Conservation (phyloP, 2,329 filamentous ascomycete genomes). For the Colletotrichum siamense region DNA sequence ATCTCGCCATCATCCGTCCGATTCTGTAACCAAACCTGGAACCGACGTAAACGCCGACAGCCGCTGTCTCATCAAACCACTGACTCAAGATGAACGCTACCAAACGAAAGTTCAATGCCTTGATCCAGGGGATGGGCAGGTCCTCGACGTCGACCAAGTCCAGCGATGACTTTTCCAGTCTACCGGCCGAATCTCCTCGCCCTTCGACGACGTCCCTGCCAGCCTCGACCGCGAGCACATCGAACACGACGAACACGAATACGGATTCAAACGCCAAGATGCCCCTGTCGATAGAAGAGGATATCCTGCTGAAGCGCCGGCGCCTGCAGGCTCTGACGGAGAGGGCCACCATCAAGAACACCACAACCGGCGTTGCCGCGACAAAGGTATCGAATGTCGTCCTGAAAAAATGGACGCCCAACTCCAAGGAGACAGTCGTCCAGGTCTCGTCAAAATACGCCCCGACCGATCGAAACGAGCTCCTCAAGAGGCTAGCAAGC, state of each 20-base stretch:
- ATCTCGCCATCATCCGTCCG: neutral
- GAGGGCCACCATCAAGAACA: conserved; percentile 18
- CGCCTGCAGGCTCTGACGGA: conserved; percentile 40
- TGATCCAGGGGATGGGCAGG: conserved; percentile 69
- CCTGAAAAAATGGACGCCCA: conserved; percentile 44
- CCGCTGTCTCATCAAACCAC: neutral
- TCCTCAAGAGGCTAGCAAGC: conserved; percentile 81
- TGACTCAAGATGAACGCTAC: conserved; percentile 68
- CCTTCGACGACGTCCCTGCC: conserved; percentile 23
- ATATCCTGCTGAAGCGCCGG: conserved; percentile 58
- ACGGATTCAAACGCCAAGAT: neutral
- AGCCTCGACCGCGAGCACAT: neutral
- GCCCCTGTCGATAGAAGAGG: conserved; percentile 36
- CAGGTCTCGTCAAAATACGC: conserved; percentile 67
- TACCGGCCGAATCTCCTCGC: conserved; percentile 18
- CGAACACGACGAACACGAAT: neutral
- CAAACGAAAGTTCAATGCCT: conserved; percentile 83
- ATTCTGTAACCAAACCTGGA: neutral
- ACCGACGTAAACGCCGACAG: neutral
- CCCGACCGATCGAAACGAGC: conserved; percentile 83
- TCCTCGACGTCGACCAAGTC: conserved; percentile 24
- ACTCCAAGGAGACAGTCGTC: conserved; percentile 28
- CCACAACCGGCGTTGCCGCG: neutral
- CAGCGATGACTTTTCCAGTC: conserved; percentile 13
- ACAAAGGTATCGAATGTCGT: conserved; percentile 46